Conservation (phyloP, 2,329 filamentous ascomycete species). For the Sporothrix brasiliensis region DNA sequence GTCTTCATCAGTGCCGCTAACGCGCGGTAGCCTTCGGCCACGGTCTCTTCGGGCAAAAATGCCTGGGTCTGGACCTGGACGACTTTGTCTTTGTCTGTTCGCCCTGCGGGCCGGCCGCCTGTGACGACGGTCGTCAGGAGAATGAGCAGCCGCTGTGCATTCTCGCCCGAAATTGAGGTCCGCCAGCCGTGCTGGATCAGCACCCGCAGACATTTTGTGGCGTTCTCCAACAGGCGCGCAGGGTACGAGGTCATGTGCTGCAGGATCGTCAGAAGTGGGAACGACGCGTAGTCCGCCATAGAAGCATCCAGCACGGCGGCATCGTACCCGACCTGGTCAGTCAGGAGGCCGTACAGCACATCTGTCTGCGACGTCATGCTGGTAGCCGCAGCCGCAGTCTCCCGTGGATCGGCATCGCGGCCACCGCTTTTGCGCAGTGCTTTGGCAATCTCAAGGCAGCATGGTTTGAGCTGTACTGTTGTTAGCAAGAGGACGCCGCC, state of each 20-base stretch:
- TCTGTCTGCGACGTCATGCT: conserved; percentile 52
- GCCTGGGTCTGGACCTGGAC: background rate
- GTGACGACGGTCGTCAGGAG: conserved; percentile 80
- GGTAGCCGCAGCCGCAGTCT: conserved; percentile 45
- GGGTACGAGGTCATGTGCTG: conserved; percentile 73
- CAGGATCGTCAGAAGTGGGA: conserved; percentile 85
- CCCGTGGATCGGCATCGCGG: conserved; percentile 37
- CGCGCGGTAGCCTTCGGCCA: conserved; percentile 69
- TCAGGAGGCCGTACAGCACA: conserved; percentile 52
- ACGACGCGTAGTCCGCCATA: conserved; percentile 92
- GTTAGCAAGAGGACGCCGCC: background rate
- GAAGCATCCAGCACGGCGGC: conserved; percentile 69
- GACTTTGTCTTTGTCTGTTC: too few species aligned
- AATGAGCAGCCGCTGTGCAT: conserved; percentile 83
- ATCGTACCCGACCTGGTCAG: conserved; percentile 50
- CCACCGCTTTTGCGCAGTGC: conserved; percentile 47
- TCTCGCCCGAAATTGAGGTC: conserved; percentile 65
- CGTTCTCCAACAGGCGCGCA: conserved; percentile 71
- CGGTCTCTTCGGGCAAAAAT: conserved; percentile 70
- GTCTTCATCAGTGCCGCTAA: conserved; percentile 67
- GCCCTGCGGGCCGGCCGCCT: conserved; percentile 46
- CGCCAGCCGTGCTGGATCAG: conserved; percentile 82
- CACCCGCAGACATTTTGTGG: conserved; percentile 72
- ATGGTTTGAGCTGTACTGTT: conserved; percentile 60
- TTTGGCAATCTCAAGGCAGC: conserved; percentile 63